Percentiles rank a stretch among this genome's conserved stretches.
phyloP scores from a whole-genome alignment of 1,284 basidiomycete species.

The Sporisorium exsertum region DNA sequence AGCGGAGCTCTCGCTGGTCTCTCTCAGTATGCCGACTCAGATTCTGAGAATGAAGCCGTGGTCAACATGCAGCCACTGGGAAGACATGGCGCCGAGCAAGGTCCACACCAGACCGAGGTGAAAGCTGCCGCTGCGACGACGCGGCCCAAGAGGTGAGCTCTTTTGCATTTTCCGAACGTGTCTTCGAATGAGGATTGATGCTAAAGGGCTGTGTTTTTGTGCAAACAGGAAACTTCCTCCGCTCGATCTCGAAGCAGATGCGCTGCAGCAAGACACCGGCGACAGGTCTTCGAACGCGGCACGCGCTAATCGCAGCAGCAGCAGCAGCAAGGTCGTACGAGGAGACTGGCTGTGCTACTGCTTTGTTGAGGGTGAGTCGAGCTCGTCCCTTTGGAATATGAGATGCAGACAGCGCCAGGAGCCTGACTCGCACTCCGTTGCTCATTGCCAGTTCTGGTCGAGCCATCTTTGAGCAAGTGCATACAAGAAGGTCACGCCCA shows the following conservation, averaged over 20 bases:
- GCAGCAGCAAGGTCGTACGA: constrained; percentile 7
- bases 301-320: too few species aligned
- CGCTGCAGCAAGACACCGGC: neutral
- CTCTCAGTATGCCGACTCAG: constrained; percentile 29
- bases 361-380: constrained; percentile 44
- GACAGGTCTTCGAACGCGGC: neutral
- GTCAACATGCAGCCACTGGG: neutral
- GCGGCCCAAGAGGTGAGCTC: constrained; percentile 21
- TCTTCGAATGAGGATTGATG: neutral
- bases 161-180: neutral
- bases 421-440: neutral
- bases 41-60: constrained; percentile 13
- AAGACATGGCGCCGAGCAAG: neutral
- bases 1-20: constrained; percentile 23
- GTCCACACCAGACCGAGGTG: neutral
- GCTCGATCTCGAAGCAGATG: constrained; percentile 20
- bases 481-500: constrained; percentile 5
- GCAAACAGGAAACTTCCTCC: constrained; percentile 25
- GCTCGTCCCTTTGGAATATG: too few species aligned
- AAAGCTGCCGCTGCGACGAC: neutral
- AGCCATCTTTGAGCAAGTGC: constrained; percentile 6
- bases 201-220: neutral
- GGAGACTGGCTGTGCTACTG: constrained; percentile 57
- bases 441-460: constrained; percentile 6
- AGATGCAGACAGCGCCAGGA: neutral